Conservation (phyloP, 306 rosid species). For the Arachis stenosperma region DNA sequence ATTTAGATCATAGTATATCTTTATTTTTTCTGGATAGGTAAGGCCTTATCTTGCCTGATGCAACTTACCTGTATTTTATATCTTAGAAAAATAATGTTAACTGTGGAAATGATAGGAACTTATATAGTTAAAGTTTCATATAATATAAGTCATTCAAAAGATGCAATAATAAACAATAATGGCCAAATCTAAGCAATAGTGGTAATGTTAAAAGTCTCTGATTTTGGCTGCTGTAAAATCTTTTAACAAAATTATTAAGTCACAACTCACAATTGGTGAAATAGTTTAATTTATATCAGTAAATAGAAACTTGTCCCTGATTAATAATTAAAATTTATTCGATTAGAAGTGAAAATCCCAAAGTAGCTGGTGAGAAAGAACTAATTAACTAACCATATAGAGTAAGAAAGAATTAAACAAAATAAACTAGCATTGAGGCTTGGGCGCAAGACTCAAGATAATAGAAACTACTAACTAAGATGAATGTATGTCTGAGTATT, state of each 20-base stretch:
- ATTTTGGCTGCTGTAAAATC: conserved; percentile 13
- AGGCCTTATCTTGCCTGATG: too few relatives aligned
- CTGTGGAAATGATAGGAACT: neutral
- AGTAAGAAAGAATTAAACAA: conserved; percentile 21
- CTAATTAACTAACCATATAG: neutral
- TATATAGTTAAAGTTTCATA: neutral
- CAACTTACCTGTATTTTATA: neutral
- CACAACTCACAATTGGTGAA: neutral
- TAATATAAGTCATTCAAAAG: neutral
- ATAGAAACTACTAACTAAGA: neutral
- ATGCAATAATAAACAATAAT: neutral
- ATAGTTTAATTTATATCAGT: neutral
- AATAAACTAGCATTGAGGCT: conserved; percentile 19
- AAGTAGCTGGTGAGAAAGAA: neutral
- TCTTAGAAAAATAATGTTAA: neutral
- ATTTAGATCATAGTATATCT: too few relatives aligned
- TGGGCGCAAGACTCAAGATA: conserved; percentile 20
- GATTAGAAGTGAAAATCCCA: neutral
- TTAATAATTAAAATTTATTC: neutral
- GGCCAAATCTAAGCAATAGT: neutral
- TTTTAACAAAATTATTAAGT: neutral
- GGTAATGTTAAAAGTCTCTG: neutral
- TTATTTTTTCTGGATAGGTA: too few relatives aligned
- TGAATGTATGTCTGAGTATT: neutral
- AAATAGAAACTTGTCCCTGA: neutral